Evolutionary conservation across 2,329 filamentous ascomycete genomes (phyloP).

Genomic region (Beauveria sp.): DNA sequence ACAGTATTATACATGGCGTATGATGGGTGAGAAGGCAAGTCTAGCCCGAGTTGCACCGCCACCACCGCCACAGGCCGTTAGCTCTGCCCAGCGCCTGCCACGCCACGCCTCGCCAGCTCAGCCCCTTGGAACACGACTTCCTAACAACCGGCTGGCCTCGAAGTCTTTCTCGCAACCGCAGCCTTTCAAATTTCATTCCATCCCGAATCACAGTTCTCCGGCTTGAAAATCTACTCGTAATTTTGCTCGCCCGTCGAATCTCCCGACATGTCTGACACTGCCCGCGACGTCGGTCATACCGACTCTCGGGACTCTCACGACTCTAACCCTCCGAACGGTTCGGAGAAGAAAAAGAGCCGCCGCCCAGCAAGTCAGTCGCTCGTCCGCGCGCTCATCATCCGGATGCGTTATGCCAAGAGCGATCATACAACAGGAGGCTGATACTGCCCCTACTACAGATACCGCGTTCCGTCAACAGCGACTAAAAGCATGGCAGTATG

Average conservation of each 20-base stretch:
- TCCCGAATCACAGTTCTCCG: background rate
- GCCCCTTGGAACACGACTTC: conserved; percentile 8
- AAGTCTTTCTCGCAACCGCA: background rate
- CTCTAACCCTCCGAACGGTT: conserved; percentile 35
- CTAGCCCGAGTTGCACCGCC: background rate
- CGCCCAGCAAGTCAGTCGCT: conserved; percentile 70
- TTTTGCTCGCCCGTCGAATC: background rate
- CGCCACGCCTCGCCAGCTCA: conserved; percentile 6
- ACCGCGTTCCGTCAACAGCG: conserved; percentile 96
- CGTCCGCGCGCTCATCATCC: background rate
- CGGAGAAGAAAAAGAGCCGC: conserved; percentile 83
- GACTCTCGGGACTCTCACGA: conserved; percentile 51
- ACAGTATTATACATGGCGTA: no score
- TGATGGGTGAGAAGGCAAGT: background rate
- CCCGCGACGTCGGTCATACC: conserved; percentile 36
- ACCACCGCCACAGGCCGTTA: conserved; percentile 1
- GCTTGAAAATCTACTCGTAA: background rate
- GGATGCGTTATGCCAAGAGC: background rate
- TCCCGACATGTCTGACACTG: conserved; percentile 38
- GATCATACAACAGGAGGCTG: background rate
- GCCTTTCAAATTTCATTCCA: background rate
- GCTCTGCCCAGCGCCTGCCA: background rate
- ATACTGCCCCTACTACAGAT: conserved; percentile 44
- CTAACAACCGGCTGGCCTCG: background rate
- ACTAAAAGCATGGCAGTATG: conserved; percentile 97